Evolutionary conservation across 2,329 filamentous ascomycete genomes (phyloP), one percentile per base, ranked within the genome.

Genomic region (Sclerotiophoma versabilis): DNA sequence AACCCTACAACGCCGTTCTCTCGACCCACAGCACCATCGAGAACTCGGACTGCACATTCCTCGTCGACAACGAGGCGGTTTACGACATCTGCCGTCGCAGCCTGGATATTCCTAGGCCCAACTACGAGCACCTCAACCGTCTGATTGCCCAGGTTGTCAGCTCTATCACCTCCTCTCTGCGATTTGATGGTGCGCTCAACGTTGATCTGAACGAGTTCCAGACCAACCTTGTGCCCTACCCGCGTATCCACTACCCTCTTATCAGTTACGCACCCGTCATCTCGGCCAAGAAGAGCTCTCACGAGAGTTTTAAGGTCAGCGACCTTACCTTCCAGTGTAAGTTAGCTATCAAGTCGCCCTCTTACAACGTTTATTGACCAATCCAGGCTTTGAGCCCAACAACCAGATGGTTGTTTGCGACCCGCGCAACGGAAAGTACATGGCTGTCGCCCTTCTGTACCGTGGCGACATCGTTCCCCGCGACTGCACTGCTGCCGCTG

Each of bases 261-360:
- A 88, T 90, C 79, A 87, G 84, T 79, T 90, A 90, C 71, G 86
- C 87, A 10, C 87, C 87, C 26, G 87, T 90, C 65, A 82, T 90
- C 61, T 89, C 87, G 19, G 85, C 86, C 54, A 82, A 84, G 80
- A 91, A 90, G 84, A 91, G 89, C 76, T 85, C 87, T 41, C 91
- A 95, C 73, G 91, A 95, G 81, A 91, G 89, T 81, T 93, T 93
- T 86, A 92, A 91, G 82, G 88, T 92, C 49, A 84, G 86, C 59
- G 91, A 95, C 63, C 78, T 90, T 60, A 90, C 87, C 71, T 86
- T 89, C 79, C 87, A 89, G 76, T 89, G 87, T 89, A 66, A 54
- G 69, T 69, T 5, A 15, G 0, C 27, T 20, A 19, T 11, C 11
- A 25, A 22, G 22, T 9, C 12, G 33, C 2, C 9, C 14, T 11